phyloP scores from a whole-genome alignment of 768 basidiomycete genomes.

The Boletus reticuloceps region DNA sequence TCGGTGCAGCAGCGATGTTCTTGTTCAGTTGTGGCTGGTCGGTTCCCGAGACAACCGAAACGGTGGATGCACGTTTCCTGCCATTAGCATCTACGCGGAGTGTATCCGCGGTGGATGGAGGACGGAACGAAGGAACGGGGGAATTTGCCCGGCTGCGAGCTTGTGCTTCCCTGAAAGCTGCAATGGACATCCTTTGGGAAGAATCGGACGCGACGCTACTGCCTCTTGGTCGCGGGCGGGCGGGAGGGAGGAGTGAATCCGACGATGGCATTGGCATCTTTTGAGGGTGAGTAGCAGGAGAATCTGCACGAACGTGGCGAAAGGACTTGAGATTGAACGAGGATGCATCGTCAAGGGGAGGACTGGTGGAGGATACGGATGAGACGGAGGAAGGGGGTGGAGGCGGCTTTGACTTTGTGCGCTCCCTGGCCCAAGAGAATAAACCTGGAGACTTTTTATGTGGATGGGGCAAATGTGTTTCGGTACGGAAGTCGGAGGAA shows the following conservation, averaged over 20 bases:
- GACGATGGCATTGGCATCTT: constrained; percentile 26
- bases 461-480: constrained; percentile 9
- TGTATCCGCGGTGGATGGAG: constrained; percentile 34
- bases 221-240: constrained; percentile 50
- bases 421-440: constrained; percentile 34
- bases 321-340: constrained; percentile 78
- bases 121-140: constrained; percentile 51
- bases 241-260: constrained; percentile 34
- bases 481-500: constrained; percentile 9
- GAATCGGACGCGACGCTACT: constrained; percentile 60
- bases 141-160: constrained; percentile 61
- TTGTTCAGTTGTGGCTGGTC: constrained; percentile 18
- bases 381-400: constrained; percentile 36
- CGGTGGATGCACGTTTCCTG: constrained; percentile 30
- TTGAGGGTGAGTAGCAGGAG: constrained; percentile 29
- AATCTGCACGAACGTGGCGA: constrained; percentile 57
- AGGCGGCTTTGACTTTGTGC: constrained; percentile 34
- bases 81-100: constrained; percentile 25
- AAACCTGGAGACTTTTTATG: constrained; percentile 36
- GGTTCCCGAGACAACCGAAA: constrained; percentile 21
- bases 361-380: constrained; percentile 22
- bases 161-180: constrained; percentile 78
- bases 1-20: constrained; percentile 2
- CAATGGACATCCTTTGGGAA: constrained; percentile 75
- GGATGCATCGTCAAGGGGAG: constrained; percentile 16